Evolutionary conservation across 768 basidiomycete species (phyloP).

Genomic region (Exidia glandulosa): DNA sequence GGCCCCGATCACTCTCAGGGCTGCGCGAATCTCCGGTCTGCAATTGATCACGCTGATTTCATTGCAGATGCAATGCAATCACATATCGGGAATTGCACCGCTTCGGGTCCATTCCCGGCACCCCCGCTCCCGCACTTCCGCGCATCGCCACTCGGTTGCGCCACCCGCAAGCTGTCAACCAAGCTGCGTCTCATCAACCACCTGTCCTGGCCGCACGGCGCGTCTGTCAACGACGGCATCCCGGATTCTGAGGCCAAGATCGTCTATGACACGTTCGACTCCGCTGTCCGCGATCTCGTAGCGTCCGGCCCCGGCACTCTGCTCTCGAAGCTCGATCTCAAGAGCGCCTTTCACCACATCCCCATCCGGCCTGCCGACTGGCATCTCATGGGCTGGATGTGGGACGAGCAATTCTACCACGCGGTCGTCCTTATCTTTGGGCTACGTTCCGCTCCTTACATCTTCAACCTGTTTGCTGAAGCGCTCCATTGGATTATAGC

Average conservation of each 20-base stretch:
- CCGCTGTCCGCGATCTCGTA: background rate
- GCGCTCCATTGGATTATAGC: slow-evolving; percentile 32
- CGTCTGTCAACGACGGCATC: slow-evolving; percentile 6
- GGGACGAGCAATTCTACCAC: background rate
- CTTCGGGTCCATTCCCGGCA: slow-evolving; percentile 9
- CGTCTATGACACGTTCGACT: background rate
- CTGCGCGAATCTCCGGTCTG: background rate
- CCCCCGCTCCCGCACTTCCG: slow-evolving; percentile 12
- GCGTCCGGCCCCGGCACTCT: slow-evolving; percentile 16
- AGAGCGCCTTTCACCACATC: background rate
- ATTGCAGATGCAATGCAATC: background rate
- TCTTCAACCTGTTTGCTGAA: slow-evolving; percentile 30
- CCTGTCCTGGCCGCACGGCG: background rate
- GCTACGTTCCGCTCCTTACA: slow-evolving; percentile 22
- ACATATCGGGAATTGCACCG: slow-evolving; percentile 1
- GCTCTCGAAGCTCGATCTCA: slow-evolving; percentile 26
- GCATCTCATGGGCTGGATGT: background rate
- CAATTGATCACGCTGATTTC: background rate
- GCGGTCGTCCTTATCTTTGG: background rate
- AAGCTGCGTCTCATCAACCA: background rate
- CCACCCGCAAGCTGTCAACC: slow-evolving; percentile 8
- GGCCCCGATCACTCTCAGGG: background rate
- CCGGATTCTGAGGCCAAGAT: slow-evolving; percentile 20
- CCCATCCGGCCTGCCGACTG: background rate
- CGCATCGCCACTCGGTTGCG: slow-evolving; percentile 11